Percentiles rank a stretch among this genome's conserved stretches.
phyloP scores from a whole-genome alignment of 805 yeast genomes.

The Kazachstania viticola region DNA sequence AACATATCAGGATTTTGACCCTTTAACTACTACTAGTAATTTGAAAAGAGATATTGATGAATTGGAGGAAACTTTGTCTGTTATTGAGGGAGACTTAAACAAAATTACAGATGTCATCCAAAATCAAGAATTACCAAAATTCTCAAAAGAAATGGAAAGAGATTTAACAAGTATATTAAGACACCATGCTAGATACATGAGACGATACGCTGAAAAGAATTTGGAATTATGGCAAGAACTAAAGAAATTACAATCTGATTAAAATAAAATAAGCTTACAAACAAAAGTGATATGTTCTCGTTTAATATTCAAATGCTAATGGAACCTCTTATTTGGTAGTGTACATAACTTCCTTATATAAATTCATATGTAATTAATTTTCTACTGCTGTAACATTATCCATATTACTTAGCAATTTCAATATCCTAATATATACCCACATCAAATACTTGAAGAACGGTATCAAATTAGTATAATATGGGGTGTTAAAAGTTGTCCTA shows the following conservation, averaged over 20 bases:
- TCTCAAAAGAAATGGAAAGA: conserved; percentile 13
- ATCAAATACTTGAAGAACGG: conserved; percentile 66
- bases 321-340: no score
- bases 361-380: no score
- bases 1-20: conserved; percentile 22
- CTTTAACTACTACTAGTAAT: conserved; percentile 9
- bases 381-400: conserved; percentile 31
- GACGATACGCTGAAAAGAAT: conserved; percentile 20
- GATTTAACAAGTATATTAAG: conserved; percentile 17
- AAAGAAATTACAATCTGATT: conserved; percentile 5
- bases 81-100: conserved; percentile 23
- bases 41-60: conserved; percentile 17
- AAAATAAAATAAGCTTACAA: neutral
- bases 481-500: conserved; percentile 51
- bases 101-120: conserved; percentile 22
- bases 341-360: no score
- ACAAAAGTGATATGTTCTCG: neutral
- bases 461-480: conserved; percentile 63
- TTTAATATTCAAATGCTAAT: neutral
- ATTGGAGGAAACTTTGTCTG: conserved; percentile 13
- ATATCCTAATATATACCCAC: conserved; percentile 37
- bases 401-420: conserved; percentile 48
- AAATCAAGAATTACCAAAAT: conserved; percentile 24
- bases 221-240: conserved; percentile 21
- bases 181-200: conserved; percentile 21